These are phyloP conservation scores for Cyclocybe aegerita DNA, from an alignment of 768 basidiomycete genomes.

Conservation along the genomic window DNA sequence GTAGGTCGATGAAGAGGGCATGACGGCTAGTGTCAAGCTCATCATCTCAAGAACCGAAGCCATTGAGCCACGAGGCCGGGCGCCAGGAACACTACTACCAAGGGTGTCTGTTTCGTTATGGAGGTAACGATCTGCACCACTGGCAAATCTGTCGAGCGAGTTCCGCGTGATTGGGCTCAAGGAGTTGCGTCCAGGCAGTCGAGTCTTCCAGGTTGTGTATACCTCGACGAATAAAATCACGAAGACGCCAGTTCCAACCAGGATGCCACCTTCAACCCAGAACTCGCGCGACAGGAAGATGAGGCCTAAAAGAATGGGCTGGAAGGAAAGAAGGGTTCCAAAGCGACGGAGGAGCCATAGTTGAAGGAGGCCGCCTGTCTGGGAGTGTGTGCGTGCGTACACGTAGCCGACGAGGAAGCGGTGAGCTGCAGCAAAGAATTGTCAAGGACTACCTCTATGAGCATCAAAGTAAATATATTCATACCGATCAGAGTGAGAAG, in stretches of 20 bases:
- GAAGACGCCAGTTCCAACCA: conserved; percentile 52
- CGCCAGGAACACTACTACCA: conserved; percentile 40
- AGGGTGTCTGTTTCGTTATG: conserved; percentile 53
- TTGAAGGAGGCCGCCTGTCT: conserved; percentile 73
- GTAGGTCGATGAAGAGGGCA: conserved; percentile 55
- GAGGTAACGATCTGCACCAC: conserved; percentile 39
- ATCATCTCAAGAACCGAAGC: conserved; percentile 86
- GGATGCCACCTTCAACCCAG: conserved; percentile 72
- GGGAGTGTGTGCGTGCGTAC: conserved; percentile 68
- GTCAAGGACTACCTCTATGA: neutral
- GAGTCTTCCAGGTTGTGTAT: conserved; percentile 51
- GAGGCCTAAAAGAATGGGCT: conserved; percentile 74
- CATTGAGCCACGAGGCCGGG: conserved; percentile 65
- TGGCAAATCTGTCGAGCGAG: conserved; percentile 54
- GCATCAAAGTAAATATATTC: neutral
- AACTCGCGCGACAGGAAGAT: conserved; percentile 64
- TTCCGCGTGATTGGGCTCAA: conserved; percentile 57
- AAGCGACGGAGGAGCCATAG: conserved; percentile 76
- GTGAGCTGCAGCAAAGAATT: conserved; percentile 50
- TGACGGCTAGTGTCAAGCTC: conserved; percentile 73
- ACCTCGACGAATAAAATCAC: conserved; percentile 61
- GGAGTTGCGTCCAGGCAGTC: conserved; percentile 45
- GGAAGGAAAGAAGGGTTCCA: conserved; percentile 67
- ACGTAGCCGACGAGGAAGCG: conserved; percentile 80
- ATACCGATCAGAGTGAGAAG: conserved; percentile 66